A percentile compares a stretch with the other conserved stretches of the same genome.
Conservation (phyloP, 1,284 basidiomycete genomes). For the Pholiota adiposa region DNA sequence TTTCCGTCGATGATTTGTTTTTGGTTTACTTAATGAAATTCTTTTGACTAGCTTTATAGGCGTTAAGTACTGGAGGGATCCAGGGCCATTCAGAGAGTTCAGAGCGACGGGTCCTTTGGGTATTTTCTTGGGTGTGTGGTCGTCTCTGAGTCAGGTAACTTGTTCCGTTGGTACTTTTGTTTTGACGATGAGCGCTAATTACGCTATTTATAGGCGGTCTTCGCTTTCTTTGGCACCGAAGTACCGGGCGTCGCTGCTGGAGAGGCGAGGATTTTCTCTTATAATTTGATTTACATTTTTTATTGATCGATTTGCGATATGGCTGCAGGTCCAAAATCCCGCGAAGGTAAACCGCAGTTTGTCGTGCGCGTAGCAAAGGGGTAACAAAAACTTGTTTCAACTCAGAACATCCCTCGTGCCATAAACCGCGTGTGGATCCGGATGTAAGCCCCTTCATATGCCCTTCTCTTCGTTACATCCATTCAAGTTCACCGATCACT, state of each 20-base stretch:
- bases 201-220: conserved; percentile 16
- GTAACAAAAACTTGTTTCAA: not conserved
- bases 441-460: conserved; percentile 17
- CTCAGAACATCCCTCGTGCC: conserved; percentile 22
- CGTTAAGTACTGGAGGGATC: conserved; percentile 16
- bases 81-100: conserved; percentile 17
- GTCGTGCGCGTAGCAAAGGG: not conserved
- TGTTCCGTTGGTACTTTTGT: not conserved
- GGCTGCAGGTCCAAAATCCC: conserved; percentile 13
- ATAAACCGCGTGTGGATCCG: conserved; percentile 23
- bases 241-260: conserved; percentile 20
- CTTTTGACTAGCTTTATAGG: conserved; percentile 18
- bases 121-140: conserved; percentile 20
- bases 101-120: conserved; percentile 15
- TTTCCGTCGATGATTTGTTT: not conserved
- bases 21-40: not conserved
- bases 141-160: conserved; percentile 18
- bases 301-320: not conserved
- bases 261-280: conserved; percentile 10
- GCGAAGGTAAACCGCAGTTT: conserved; percentile 7
- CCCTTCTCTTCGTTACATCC: not conserved
- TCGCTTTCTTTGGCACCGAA: conserved; percentile 22
- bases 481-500: not conserved
- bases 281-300: not conserved
- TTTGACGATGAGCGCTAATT: not conserved